These are phyloP conservation scores for Blastobotrys indianensis DNA, from an alignment of 1,139 yeast species.

Conservation along the genomic window DNA sequence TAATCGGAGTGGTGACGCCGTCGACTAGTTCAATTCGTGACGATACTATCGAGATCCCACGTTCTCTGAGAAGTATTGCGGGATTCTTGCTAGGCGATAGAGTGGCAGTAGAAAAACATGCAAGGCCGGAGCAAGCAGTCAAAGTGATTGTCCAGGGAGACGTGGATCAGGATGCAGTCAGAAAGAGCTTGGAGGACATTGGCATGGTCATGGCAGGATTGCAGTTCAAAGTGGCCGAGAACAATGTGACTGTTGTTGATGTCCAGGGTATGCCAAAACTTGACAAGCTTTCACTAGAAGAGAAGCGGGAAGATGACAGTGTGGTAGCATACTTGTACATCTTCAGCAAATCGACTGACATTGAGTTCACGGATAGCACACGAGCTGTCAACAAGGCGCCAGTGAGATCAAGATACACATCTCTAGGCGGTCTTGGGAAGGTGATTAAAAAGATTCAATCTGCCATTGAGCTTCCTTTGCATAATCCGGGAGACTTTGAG, in stretches of 20 bases:
- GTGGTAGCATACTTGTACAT: conserved; percentile 15
- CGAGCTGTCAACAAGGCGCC: conserved; percentile 32
- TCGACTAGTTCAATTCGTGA: conserved; percentile 12
- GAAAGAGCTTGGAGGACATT: conserved; percentile 21
- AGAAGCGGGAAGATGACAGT: conserved; percentile 18
- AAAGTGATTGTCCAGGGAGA: conserved; percentile 31
- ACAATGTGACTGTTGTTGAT: conserved; percentile 27
- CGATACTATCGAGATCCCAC: conserved; percentile 53
- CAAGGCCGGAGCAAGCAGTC: conserved; percentile 50
- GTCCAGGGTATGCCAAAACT: conserved; percentile 35
- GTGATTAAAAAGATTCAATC: conserved; percentile 59
- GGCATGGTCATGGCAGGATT: conserved; percentile 21
- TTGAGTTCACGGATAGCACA: conserved; percentile 1
- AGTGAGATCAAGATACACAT: conserved; percentile 43
- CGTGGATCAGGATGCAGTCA: conserved; percentile 19
- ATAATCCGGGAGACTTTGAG: conserved; percentile 67
- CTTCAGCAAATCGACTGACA: not conserved
- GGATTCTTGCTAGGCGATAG: conserved; percentile 72
- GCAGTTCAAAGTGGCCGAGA: conserved; percentile 16
- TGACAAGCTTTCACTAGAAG: conserved; percentile 30
- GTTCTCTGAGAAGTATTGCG: conserved; percentile 44
- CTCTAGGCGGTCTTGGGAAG: conserved; percentile 71
- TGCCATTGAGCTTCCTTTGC: conserved; percentile 74
- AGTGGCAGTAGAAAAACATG: conserved; percentile 43
- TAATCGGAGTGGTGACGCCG: conserved; percentile 27